Conservation (phyloP, 805 yeast genomes). For the Metschnikowia proteae region DNA sequence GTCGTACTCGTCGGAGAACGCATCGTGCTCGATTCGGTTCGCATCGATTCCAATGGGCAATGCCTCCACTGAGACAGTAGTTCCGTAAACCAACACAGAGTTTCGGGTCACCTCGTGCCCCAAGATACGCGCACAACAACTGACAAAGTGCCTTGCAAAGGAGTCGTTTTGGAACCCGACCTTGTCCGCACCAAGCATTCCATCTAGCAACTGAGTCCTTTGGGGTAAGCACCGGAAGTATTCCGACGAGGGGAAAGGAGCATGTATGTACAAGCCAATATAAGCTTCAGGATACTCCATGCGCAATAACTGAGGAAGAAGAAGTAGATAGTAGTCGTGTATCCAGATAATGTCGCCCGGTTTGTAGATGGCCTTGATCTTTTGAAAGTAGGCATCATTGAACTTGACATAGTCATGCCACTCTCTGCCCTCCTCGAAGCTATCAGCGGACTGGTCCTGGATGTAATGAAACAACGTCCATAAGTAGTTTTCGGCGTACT, state of each 20-base stretch:
- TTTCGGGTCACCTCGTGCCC: constrained; percentile 70
- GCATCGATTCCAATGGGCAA: constrained; percentile 91
- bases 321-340: constrained; percentile 81
- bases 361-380: constrained; percentile 63
- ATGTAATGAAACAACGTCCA: constrained; percentile 98
- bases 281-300: constrained; percentile 69
- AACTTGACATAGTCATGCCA: constrained; percentile 89
- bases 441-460: constrained; percentile 69
- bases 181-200: constrained; percentile 85
- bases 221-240: constrained; percentile 86
- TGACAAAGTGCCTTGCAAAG: constrained; percentile 85
- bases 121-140: constrained; percentile 81
- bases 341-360: constrained; percentile 93
- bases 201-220: constrained; percentile 78
- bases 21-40: constrained; percentile 59
- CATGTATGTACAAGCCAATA: constrained; percentile 77
- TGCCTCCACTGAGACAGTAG: constrained; percentile 66
- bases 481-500: constrained; percentile 80
- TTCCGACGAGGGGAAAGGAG: constrained; percentile 95
- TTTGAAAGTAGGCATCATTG: constrained; percentile 86
- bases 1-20: constrained; percentile 35
- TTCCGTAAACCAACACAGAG: constrained; percentile 69
- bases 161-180: constrained; percentile 83
- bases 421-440: constrained; percentile 60
- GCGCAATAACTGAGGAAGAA: constrained; percentile 79